Evolutionary conservation across 2,329 filamentous ascomycete genomes (phyloP).

Genomic region (Colletotrichum karsti): DNA sequence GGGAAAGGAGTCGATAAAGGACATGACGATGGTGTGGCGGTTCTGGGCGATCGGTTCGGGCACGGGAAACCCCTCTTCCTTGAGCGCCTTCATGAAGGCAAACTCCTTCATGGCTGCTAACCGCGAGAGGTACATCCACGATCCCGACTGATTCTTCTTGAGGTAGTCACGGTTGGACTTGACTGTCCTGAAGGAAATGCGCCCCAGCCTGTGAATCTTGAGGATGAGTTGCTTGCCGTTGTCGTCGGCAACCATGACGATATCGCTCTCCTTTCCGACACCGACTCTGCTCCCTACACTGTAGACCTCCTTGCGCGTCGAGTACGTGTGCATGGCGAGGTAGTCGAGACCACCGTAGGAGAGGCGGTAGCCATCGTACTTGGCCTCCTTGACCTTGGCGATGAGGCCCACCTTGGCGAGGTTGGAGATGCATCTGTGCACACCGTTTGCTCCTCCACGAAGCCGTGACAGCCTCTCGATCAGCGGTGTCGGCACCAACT

Average conservation of each 20-base stretch:
- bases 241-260: slow-evolving; percentile 89
- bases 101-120: slow-evolving; percentile 94
- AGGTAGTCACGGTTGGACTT: slow-evolving; percentile 97
- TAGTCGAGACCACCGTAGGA: slow-evolving; percentile 98
- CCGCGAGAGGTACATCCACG: slow-evolving; percentile 98
- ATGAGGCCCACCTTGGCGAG: slow-evolving; percentile 94
- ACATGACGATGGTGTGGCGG: slow-evolving; percentile 96
- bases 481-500: slow-evolving; percentile 90
- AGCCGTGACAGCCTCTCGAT: slow-evolving; percentile 87
- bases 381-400: slow-evolving; percentile 91
- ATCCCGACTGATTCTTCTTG: slow-evolving; percentile 78
- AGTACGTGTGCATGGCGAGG: slow-evolving; percentile 90
- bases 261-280: slow-evolving; percentile 97
- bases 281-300: slow-evolving; percentile 94
- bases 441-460: slow-evolving; percentile 78
- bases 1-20: slow-evolving; percentile 89
- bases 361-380: slow-evolving; percentile 96
- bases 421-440: slow-evolving; percentile 86
- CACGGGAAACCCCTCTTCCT: slow-evolving; percentile 86
- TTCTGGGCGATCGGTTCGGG: slow-evolving; percentile 89
- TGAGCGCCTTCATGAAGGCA: slow-evolving; percentile 90
- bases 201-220: slow-evolving; percentile 94
- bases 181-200: slow-evolving; percentile 96
- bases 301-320: slow-evolving; percentile 82
- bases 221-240: slow-evolving; percentile 81